Base-by-base conservation (phyloP, 2,329 filamentous ascomycete genomes). In the Chalara sp. region DNA sequence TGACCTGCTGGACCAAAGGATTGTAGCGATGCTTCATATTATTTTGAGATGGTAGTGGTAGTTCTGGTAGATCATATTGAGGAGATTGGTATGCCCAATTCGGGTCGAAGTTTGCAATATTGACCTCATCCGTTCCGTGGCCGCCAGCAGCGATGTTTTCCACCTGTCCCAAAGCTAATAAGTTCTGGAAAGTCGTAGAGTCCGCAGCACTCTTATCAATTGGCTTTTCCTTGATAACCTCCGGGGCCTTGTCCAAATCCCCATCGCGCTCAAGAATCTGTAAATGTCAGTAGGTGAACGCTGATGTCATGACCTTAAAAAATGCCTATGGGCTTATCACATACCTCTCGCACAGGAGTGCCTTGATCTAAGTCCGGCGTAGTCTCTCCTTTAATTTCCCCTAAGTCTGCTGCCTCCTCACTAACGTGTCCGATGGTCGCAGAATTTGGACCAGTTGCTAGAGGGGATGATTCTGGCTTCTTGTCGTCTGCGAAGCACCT, bases 11-110 rank as follows among this genome's bases (percentile, higher is more conserved):
- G 45, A 97, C 75, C 6, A 96, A 77, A 1, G 88, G 82, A 65
- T 96, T 87, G 66, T 97, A 95, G 63, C 93, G 82, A 65, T 88
- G 76, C 69, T 90, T 87, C 61, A 92, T 72, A 69, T 88, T 76
- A 69, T 31, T 76, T 42, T 56, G 72, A 51, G 78, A 76, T 7
- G 84, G 79, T 48, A 90, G 73, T 6, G 86, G 82, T 50, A 84
- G 71, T 35, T 75, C 72, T 1, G 90, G 90, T 56, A 89, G 72
- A 4, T 80, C 81, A 63, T 89, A 96, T 65, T 92, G 95, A 21
- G 21, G 21, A 21, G 21, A 21, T 21, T 21, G 21, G 21, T 21
- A 21, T 21, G 21, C 21, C 21, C 21, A 21, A 21, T 21, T 21
- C 21, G 21, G 21, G 21, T 21, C 21, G n/a, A 37, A n/a, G 66